These are phyloP conservation scores for Jackrogersella minutella DNA, from an alignment of 495 filamentous ascomycete genomes.

Conservation along the genomic window DNA sequence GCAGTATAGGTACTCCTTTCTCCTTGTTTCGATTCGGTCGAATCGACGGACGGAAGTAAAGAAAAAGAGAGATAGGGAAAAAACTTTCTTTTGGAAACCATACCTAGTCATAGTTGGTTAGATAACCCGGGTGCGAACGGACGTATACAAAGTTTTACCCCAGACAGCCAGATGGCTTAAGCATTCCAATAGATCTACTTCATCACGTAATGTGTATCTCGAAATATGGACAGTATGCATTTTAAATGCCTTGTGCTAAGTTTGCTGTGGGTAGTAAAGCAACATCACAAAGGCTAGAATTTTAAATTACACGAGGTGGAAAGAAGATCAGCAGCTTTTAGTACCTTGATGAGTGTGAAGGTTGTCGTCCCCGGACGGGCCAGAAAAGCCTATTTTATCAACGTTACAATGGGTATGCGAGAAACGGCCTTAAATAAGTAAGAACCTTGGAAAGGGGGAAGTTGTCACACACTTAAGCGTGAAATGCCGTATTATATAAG, in stretches of 20 bases:
- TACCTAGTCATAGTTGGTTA: slow-evolving; percentile 11
- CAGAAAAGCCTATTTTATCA: slow-evolving; percentile 37
- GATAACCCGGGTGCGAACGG: slow-evolving; percentile 25
- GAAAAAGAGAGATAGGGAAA: neutral
- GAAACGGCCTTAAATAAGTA: neutral
- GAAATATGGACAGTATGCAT: neutral
- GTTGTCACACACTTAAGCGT: neutral
- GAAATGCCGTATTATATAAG: slow-evolving; percentile 10
- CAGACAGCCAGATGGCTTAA: neutral
- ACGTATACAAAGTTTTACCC: slow-evolving; percentile 25
- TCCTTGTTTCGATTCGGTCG: slow-evolving; percentile 20
- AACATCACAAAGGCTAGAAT: slow-evolving; percentile 19
- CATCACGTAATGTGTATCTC: neutral
- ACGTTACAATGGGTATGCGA: slow-evolving; percentile 13
- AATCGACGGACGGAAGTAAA: slow-evolving; percentile 7
- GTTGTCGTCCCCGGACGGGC: slow-evolving; percentile 36
- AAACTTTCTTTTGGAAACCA: slow-evolving; percentile 24
- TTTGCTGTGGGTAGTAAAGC: slow-evolving; percentile 4
- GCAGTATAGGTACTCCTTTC: no score
- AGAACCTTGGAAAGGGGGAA: neutral
- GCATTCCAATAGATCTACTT: slow-evolving; percentile 4
- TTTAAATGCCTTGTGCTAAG: neutral
- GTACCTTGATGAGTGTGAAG: slow-evolving; percentile 24
- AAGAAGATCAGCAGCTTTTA: slow-evolving; percentile 27
- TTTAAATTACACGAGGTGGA: slow-evolving; percentile 15